Percentiles rank a stretch among this genome's conserved stretches.
Conservation (phyloP, 345 rosid genomes). For the Microthlaspi erraticum region DNA sequence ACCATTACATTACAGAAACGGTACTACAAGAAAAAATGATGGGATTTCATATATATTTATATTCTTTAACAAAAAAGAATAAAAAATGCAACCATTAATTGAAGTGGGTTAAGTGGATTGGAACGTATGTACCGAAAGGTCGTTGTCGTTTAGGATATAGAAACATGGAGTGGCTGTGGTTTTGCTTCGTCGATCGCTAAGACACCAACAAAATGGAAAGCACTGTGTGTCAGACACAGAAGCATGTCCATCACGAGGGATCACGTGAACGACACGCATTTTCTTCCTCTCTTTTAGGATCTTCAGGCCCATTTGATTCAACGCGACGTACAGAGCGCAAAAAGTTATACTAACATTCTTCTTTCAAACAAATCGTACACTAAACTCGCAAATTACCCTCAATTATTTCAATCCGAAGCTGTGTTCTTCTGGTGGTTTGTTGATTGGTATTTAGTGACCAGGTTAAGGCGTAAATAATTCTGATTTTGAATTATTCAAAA, state of each 20-base stretch:
- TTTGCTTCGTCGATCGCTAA: constrained; percentile 45
- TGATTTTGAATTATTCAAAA: not conserved
- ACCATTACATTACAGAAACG: not conserved
- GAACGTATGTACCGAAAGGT: constrained; percentile 31
- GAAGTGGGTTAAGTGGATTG: constrained; percentile 27
- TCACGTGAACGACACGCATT: constrained; percentile 53
- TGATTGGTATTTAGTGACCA: not conserved
- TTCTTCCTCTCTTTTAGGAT: constrained; percentile 23
- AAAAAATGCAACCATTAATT: not conserved
- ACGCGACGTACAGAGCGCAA: not conserved
- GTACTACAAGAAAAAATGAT: not conserved
- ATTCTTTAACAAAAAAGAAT: not conserved
- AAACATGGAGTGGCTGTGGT: constrained; percentile 46
- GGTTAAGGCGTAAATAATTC: not conserved
- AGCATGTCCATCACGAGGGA: constrained; percentile 63
- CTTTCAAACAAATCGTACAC: not conserved
- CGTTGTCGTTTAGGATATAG: constrained; percentile 41
- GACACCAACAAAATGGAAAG: constrained; percentile 27
- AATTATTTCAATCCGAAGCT: not conserved
- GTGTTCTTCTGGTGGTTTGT: not conserved
- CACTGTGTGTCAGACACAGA: constrained; percentile 42
- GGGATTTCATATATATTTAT: not conserved
- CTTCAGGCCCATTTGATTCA: constrained; percentile 39
- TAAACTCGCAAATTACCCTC: not conserved
- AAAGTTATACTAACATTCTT: constrained; percentile 8